Evolutionary conservation across 2,329 filamentous ascomycete genomes (phyloP).

Genomic region (Nothomitra cinnamomea): DNA sequence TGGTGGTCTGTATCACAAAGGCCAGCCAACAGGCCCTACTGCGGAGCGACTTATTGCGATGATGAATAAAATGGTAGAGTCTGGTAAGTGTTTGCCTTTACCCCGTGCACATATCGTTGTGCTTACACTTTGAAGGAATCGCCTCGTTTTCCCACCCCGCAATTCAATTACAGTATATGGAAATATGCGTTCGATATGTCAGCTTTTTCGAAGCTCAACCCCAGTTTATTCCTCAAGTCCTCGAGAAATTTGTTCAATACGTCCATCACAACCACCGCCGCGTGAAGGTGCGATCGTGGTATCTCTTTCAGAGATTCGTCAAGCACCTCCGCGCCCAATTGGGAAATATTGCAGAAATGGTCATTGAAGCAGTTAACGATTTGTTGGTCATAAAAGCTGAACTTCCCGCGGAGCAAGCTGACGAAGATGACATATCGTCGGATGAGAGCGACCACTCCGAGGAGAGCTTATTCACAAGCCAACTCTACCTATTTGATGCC

Average conservation of each 20-base stretch:
- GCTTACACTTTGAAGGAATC: conserved; percentile 40
- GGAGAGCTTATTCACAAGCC: conserved; percentile 80
- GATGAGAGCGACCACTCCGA: conserved; percentile 79
- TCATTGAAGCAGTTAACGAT: conserved; percentile 80
- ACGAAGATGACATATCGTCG: conserved; percentile 86
- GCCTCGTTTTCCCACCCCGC: conserved; percentile 77
- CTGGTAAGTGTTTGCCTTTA: conserved; percentile 39
- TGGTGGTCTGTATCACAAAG: conserved; percentile 73
- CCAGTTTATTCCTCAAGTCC: conserved; percentile 63
- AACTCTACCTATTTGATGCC: conserved; percentile 87
- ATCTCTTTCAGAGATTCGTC: conserved; percentile 83
- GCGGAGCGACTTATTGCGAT: conserved; percentile 72
- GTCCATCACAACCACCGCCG: conserved; percentile 79
- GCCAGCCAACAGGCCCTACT: conserved; percentile 60
- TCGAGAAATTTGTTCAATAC: conserved; percentile 81
- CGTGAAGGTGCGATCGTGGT: conserved; percentile 86
- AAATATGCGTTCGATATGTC: conserved; percentile 89
- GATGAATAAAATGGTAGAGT: conserved; percentile 93
- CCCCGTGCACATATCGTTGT: not conserved
- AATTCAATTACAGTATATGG: conserved; percentile 93
- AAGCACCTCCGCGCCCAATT: conserved; percentile 74
- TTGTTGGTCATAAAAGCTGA: conserved; percentile 83
- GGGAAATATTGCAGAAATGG: conserved; percentile 75
- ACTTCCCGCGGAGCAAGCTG: conserved; percentile 54
- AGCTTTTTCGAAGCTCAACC: conserved; percentile 79